Evolutionary conservation across 257 asterid genomes (phyloP).

Genomic region (Ligustrum vulgare): DNA sequence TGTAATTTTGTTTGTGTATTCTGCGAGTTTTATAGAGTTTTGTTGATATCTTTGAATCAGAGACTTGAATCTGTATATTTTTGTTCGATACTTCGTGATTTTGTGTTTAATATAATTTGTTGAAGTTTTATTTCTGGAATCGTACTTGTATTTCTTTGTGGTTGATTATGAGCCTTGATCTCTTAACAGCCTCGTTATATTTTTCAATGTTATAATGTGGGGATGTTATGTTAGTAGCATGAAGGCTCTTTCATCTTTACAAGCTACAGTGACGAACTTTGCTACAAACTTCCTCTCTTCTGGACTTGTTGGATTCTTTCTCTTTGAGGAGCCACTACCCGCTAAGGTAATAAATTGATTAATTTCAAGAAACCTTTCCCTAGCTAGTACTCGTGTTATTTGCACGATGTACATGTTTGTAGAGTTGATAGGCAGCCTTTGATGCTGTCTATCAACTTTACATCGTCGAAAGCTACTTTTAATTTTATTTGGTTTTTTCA

Average conservation of each 20-base stretch:
- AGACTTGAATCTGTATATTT: too few species aligned
- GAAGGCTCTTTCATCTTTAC: conserved; percentile 81
- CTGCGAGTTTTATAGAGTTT: too few species aligned
- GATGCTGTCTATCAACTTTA: too few species aligned
- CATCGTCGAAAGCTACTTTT: too few species aligned
- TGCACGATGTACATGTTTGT: not conserved
- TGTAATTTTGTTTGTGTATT: too few species aligned
- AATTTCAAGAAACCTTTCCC: conserved; percentile 9
- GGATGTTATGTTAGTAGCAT: conserved; percentile 91
- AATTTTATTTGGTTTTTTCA: too few species aligned
- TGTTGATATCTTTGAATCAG: too few species aligned
- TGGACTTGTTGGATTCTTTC: conserved; percentile 81
- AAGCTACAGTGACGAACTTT: conserved; percentile 91
- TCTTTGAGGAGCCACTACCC: conserved; percentile 65
- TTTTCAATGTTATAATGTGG: conserved; percentile 84
- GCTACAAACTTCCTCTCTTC: conserved; percentile 83
- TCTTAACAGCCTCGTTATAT: conserved; percentile 62
- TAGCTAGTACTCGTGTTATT: conserved; percentile 7
- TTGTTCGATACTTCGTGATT: too few species aligned
- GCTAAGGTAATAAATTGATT: conserved; percentile 47
- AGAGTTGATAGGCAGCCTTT: not conserved
- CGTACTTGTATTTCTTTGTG: too few species aligned
- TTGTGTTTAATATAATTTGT: too few species aligned
- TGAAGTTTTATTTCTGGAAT: too few species aligned
- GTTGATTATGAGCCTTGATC: too few species aligned